Evolutionary conservation across 768 basidiomycete species (phyloP).

Genomic region (Phaeolepiota aurea): DNA sequence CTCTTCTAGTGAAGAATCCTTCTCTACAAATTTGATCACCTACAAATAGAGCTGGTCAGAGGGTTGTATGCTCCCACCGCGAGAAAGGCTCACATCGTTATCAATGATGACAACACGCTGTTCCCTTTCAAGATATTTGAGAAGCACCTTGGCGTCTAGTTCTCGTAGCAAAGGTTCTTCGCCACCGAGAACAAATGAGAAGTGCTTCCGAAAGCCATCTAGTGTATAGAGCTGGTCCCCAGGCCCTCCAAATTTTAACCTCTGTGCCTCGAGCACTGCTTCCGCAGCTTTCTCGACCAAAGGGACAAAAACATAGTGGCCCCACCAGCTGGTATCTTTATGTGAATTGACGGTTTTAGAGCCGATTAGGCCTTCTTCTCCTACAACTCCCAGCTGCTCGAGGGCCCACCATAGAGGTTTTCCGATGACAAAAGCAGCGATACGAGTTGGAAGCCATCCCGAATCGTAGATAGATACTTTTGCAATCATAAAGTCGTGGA

Average conservation of each 20-base stretch:
- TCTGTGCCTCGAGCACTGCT: slow-evolving; percentile 36
- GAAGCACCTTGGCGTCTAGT: slow-evolving; percentile 56
- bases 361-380: slow-evolving; percentile 43
- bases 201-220: slow-evolving; percentile 53
- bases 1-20: slow-evolving; percentile 22
- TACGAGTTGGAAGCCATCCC: slow-evolving; percentile 60
- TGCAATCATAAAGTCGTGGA: slow-evolving; percentile 46
- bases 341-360: slow-evolving; percentile 15
- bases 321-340: slow-evolving; percentile 48
- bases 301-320: slow-evolving; percentile 63
- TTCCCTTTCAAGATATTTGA: slow-evolving; percentile 79
- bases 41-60: slow-evolving; percentile 15
- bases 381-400: slow-evolving; percentile 66
- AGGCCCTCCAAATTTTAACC: slow-evolving; percentile 32
- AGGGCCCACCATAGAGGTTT: slow-evolving; percentile 85
- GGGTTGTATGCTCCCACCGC: neutral
- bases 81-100: slow-evolving; percentile 47
- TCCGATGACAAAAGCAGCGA: slow-evolving; percentile 65
- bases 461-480: slow-evolving; percentile 58
- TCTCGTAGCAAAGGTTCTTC: slow-evolving; percentile 36
- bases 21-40: slow-evolving; percentile 76
- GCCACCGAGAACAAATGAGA: slow-evolving; percentile 33
- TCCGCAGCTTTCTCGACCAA: slow-evolving; percentile 64
- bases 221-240: slow-evolving; percentile 56
- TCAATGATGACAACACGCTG: slow-evolving; percentile 52